A percentile compares a stretch with the other conserved stretches of the same genome.
Conservation (phyloP, 2,329 filamentous ascomycete species). For the Cladosporium sp. region DNA sequence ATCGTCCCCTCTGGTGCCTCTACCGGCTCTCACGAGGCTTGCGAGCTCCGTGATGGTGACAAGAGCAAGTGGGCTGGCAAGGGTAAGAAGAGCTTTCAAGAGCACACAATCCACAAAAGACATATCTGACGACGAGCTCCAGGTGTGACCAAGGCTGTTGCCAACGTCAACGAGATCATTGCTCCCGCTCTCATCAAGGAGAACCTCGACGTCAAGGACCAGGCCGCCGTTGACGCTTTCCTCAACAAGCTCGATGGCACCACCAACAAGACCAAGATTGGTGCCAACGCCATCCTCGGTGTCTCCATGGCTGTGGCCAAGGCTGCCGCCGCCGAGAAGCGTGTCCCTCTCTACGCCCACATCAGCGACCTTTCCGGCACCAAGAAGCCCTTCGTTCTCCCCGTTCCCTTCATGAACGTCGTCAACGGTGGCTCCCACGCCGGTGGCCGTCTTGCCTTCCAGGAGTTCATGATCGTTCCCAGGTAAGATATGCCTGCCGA, state of each 20-base stretch:
- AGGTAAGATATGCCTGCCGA: slow-evolving; percentile 36
- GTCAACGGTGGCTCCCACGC: slow-evolving; percentile 82
- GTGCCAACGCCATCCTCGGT: slow-evolving; percentile 62
- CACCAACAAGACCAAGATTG: slow-evolving; percentile 59
- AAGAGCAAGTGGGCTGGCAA: slow-evolving; percentile 56
- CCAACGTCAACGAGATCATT: slow-evolving; percentile 57
- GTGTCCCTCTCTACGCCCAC: slow-evolving; percentile 59
- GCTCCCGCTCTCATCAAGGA: slow-evolving; percentile 56
- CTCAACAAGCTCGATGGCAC: slow-evolving; percentile 59
- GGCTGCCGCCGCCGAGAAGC: slow-evolving; percentile 57
- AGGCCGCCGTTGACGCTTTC: slow-evolving; percentile 55
- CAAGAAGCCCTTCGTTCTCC: slow-evolving; percentile 56
- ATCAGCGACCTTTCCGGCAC: slow-evolving; percentile 55
- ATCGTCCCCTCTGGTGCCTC: slow-evolving; percentile 97
- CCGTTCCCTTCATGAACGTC: slow-evolving; percentile 60
- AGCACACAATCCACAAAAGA: not conserved
- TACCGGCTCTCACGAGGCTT: slow-evolving; percentile 64
- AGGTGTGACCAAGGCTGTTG: slow-evolving; percentile 56
- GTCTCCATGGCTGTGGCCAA: slow-evolving; percentile 61
- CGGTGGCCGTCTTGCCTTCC: slow-evolving; percentile 76
- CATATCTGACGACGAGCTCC: slow-evolving; percentile 7
- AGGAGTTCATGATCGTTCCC: slow-evolving; percentile 59
- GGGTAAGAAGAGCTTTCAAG: slow-evolving; percentile 36
- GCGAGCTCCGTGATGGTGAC: slow-evolving; percentile 56
- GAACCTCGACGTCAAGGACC: slow-evolving; percentile 56